These are phyloP conservation scores for Populus ilicifolia DNA, from an alignment of 345 rosid species.

Conservation along the genomic window DNA sequence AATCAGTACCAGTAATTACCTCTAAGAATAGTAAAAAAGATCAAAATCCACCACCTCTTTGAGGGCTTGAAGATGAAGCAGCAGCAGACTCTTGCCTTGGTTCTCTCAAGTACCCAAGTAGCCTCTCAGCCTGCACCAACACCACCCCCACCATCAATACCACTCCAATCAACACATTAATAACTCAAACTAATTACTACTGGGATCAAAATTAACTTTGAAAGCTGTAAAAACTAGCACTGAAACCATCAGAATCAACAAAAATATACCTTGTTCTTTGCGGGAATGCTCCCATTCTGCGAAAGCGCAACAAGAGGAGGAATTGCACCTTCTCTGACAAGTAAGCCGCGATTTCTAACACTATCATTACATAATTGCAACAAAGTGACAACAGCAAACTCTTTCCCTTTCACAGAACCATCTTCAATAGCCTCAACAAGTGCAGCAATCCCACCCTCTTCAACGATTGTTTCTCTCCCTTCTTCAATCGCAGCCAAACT, in stretches of 20 bases:
- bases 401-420: slow-evolving; percentile 80
- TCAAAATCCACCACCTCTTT: slow-evolving; percentile 9
- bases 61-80: slow-evolving; percentile 53
- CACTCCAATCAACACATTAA: not conserved
- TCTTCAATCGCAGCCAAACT: slow-evolving; percentile 65
- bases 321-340: slow-evolving; percentile 95
- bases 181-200: not conserved
- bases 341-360: slow-evolving; percentile 75
- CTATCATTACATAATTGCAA: slow-evolving; percentile 76
- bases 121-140: slow-evolving; percentile 80
- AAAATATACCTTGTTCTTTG: slow-evolving; percentile 66
- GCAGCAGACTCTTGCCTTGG: slow-evolving; percentile 43
- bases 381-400: slow-evolving; percentile 73
- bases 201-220: not conserved
- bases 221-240: not conserved
- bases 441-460: slow-evolving; percentile 84
- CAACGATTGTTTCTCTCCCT: slow-evolving; percentile 77
- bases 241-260: not conserved
- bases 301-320: slow-evolving; percentile 95
- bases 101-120: slow-evolving; percentile 67
- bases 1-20: slow-evolving; percentile 23
- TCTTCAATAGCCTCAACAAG: slow-evolving; percentile 92
- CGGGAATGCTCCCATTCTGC: slow-evolving; percentile 65
- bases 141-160: not conserved
- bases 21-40: not conserved